Conservation (phyloP, 441 rosid genomes). For the Syzygium malaccense region DNA sequence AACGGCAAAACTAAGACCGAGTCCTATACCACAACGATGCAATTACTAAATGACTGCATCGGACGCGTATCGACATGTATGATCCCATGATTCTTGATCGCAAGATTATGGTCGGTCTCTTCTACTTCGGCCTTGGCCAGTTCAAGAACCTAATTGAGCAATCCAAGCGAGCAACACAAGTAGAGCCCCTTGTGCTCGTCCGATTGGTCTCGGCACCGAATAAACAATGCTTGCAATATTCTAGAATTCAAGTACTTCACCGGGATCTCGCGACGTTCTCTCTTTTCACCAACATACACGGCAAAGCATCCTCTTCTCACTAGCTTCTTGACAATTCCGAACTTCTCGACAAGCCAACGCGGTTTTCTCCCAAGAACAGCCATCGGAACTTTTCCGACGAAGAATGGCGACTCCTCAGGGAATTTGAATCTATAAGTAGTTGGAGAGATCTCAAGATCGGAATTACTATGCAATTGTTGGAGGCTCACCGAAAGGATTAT, state of each 20-base stretch:
- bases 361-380: accelerated
- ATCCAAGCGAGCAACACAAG: neutral
- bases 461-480: neutral
- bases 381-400: neutral
- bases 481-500: neutral
- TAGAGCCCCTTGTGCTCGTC: neutral
- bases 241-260: neutral
- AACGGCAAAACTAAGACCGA: neutral
- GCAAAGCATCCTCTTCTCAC: neutral
- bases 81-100: neutral
- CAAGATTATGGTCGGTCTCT: neutral
- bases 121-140: neutral
- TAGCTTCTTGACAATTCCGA: neutral
- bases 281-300: neutral
- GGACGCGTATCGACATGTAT: no score
- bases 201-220: neutral
- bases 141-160: neutral
- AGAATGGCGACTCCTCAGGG: neutral
- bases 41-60: neutral
- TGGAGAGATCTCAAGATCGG: neutral
- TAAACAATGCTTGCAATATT: neutral
- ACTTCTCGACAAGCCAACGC: neutral
- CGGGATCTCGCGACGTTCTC: neutral
- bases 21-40: neutral
- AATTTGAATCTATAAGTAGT: neutral